Base-by-base conservation (phyloP, 108 stramenopile species). In the Nitzschia inconspicua region DNA sequence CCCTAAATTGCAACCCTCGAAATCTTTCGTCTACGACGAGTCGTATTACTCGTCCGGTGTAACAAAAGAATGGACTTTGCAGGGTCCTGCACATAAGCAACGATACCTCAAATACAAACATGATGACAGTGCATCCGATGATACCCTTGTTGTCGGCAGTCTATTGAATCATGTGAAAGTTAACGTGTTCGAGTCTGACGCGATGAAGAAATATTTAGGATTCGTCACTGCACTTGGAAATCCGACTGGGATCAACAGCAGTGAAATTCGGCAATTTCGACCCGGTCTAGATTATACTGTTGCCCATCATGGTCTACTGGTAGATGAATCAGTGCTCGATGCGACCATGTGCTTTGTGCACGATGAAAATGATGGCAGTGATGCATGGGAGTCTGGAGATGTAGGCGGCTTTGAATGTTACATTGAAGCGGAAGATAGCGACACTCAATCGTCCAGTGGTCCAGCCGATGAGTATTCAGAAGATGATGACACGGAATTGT, bases 271-370 rank as follows among this genome's bases (percentile, higher is more conserved):
- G 32, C 81, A 95, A 6, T 98, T 98, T 70, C 89, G 97, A 0
- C 94, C 95, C 14, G 97, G 97, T 1, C 71, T 97, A 24, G 97
- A 98, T 73, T 98, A 98, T 63, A 97, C 96, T 1, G 95, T 98
- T 19, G 97, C 97, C 3, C 94, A 97, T 57, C 83, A 95, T 71
- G 93, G 93, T 2, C 70, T 91, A 13, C 52, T 91, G 28, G 85
- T 84, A 23, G 66, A 75, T 0, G 43, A 72, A 47, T 40, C 84
- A 22, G 91, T 93, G 5, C 60, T 96, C 62, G 96, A 96, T 72
- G 92, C 90, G 37, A 95, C 93, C 11, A 63, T 96, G 40, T 93
- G 89, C 55, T 82, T 83, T 68, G 80, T 68, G 39, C n/a, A 29
- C 28, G 75, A 76, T 32, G 50, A 64, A 1, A 65, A 51, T 26